phyloP scores from a whole-genome alignment of 2,329 filamentous ascomycete genomes.

The Nigrospora oryzae region DNA sequence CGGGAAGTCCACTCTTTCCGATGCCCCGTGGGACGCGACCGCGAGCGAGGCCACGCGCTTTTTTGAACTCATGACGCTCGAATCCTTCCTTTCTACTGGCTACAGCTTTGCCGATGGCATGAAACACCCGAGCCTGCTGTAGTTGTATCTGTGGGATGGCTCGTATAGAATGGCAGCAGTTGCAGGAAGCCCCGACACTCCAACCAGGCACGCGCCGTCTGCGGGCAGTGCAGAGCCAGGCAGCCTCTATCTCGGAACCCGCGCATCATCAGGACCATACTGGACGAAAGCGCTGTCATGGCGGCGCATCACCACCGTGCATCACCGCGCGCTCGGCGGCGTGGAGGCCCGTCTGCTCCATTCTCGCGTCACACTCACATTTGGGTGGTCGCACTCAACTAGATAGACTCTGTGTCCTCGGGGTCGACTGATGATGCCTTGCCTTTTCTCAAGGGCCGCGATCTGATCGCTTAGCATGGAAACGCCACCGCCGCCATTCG shows the following conservation, averaged over 20 bases:
- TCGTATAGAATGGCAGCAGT: slow-evolving; percentile 14
- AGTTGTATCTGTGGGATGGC: too few relatives aligned
- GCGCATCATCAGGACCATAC: slow-evolving; percentile 26
- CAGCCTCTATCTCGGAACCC: slow-evolving; percentile 28
- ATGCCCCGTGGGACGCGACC: slow-evolving; percentile 32
- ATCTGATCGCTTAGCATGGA: too few relatives aligned
- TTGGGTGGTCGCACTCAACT: slow-evolving; percentile 39
- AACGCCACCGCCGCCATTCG: too few relatives aligned
- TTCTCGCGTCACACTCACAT: slow-evolving; percentile 42
- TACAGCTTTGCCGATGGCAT: slow-evolving; percentile 37
- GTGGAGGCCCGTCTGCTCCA: slow-evolving; percentile 44
- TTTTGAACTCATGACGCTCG: slow-evolving; percentile 45
- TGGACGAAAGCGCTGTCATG: slow-evolving; percentile 49
- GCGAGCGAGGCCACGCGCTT: slow-evolving; percentile 17
- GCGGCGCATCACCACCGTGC: slow-evolving; percentile 27
- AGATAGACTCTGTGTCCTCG: slow-evolving; percentile 30
- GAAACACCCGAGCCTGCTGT: background rate
- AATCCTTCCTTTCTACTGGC: slow-evolving; percentile 43
- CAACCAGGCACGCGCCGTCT: slow-evolving; percentile 30
- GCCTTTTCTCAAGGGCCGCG: too few relatives aligned
- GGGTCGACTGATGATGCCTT: slow-evolving; percentile 26
- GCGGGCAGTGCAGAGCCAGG: slow-evolving; percentile 25
- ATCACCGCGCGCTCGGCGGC: slow-evolving; percentile 30
- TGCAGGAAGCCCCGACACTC: slow-evolving; percentile 46
- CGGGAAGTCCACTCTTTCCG: slow-evolving; percentile 32